A percentile compares a stretch with the other conserved stretches of the same genome.
phyloP scores from a whole-genome alignment of 2,329 filamentous ascomycete genomes.

The Claviceps sp. region DNA sequence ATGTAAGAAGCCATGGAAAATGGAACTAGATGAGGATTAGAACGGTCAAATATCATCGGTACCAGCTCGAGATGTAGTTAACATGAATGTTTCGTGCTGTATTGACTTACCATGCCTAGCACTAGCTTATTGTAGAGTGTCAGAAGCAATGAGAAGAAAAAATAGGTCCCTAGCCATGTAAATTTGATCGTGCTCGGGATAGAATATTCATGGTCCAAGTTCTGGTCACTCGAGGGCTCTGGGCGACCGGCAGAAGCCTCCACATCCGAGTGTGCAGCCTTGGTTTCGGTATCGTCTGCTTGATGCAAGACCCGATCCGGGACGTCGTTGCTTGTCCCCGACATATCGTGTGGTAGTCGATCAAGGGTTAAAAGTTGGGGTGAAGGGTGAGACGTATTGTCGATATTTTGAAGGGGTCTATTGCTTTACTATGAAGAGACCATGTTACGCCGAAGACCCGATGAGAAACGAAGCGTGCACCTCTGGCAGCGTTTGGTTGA shows the following conservation, averaged over 20 bases:
- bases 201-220: conserved; percentile 31
- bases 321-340: conserved; percentile 19
- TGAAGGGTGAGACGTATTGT: not conserved
- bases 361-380: not conserved
- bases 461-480: not conserved
- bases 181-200: conserved; percentile 32
- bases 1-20: conserved; percentile 48
- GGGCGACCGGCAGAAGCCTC: conserved; percentile 17
- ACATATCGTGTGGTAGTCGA: conserved; percentile 14
- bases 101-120: conserved; percentile 31
- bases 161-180: conserved; percentile 37
- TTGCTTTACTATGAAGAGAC: not conserved
- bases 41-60: not conserved
- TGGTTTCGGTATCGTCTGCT: conserved; percentile 19
- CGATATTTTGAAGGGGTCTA: not conserved
- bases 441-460: conserved; percentile 3
- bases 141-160: conserved; percentile 32
- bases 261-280: conserved; percentile 17
- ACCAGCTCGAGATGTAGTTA: not conserved
- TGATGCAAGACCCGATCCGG: conserved; percentile 17
- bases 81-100: not conserved
- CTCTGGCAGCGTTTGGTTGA: not conserved
- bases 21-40: conserved; percentile 28
- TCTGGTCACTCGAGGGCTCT: conserved; percentile 18
- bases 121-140: conserved; percentile 49